Conservation (phyloP, 371 early-diverging fungal species). For the Funneliformis caledonium region DNA sequence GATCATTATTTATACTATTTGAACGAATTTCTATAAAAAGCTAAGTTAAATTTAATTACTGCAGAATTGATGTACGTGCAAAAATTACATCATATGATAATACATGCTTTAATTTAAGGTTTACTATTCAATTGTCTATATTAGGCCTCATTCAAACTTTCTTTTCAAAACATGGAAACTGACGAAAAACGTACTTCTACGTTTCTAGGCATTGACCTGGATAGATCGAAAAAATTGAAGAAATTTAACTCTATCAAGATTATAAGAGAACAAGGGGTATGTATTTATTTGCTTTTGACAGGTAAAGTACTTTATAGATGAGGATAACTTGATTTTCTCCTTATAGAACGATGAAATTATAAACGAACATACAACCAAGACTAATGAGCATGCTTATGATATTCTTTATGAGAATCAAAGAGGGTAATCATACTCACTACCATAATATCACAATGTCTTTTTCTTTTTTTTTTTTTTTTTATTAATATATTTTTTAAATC, state of each 20-base stretch:
- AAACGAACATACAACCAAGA: neutral
- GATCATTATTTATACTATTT: no score
- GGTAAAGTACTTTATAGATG: neutral
- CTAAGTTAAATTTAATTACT: no score
- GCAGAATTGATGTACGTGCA: no score
- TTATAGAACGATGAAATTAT: neutral
- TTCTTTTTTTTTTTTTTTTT: conserved; percentile 17
- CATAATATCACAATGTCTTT: neutral
- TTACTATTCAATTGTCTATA: no score
- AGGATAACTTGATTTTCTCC: neutral
- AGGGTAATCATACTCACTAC: conserved; percentile 48
- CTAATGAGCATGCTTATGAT: conserved; percentile 50
- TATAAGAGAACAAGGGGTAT: neutral
- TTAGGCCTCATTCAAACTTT: neutral
- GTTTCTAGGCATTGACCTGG: neutral
- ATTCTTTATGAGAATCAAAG: conserved; percentile 59
- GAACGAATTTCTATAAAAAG: no score
- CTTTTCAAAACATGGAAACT: neutral
- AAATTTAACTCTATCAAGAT: conserved; percentile 1
- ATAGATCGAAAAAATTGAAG: neutral
- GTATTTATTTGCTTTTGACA: neutral
- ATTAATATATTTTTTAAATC: neutral
- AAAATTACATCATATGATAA: no score
- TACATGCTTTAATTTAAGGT: no score
- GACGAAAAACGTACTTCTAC: neutral